Evolutionary conservation across 1,139 yeast genomes (phyloP), one percentile per base, ranked within the genome.

Genomic region (Yamadazyma sp.): DNA sequence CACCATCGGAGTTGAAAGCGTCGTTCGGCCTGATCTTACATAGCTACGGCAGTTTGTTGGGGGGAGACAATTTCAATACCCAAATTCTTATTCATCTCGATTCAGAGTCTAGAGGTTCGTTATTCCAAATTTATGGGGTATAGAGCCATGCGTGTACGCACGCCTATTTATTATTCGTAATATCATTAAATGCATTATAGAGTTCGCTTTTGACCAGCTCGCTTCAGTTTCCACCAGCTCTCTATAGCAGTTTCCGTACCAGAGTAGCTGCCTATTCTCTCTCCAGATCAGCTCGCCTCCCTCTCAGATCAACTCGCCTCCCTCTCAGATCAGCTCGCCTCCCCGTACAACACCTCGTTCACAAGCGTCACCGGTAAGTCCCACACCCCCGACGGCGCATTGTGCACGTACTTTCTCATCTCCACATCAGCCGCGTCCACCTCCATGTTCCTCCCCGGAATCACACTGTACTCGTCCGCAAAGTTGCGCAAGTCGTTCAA

Each of bases 321-420:
- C 24, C n/a, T 5, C 15, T 29, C 24, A 18, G 24, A 10, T 11
- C 21, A 18, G 15, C 14, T 5, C 6, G 18, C n/a, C 16, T 43
- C 48, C 6, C 44, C 38, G 28, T 52, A 88, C 16, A 88, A 61
- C 0, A 86, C 82, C 38, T 76, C 75, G 53, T 86, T 84, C 0
- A 86, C 96, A 36, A 80, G 73, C 2, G 80, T 71, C 2, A 87
- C 66, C 1, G 96, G 92, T 36, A 88, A 54, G 56, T 89, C 97
- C 76, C 88, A 78, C 7, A 89, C 92, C 0, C 95, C 96, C 51
- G 86, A 85, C 0, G 92, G 81, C 4, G 86, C 77, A 21, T 56
- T 53, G 43, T 78, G 74, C 41, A 73, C 73, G 46, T 63, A 67
- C 13, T 63, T 61, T 8, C 52, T 50, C 11, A 62, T 50, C 14